Base-by-base conservation (phyloP, 2,329 filamentous ascomycete species). In the Alternaria triticimaculans region DNA sequence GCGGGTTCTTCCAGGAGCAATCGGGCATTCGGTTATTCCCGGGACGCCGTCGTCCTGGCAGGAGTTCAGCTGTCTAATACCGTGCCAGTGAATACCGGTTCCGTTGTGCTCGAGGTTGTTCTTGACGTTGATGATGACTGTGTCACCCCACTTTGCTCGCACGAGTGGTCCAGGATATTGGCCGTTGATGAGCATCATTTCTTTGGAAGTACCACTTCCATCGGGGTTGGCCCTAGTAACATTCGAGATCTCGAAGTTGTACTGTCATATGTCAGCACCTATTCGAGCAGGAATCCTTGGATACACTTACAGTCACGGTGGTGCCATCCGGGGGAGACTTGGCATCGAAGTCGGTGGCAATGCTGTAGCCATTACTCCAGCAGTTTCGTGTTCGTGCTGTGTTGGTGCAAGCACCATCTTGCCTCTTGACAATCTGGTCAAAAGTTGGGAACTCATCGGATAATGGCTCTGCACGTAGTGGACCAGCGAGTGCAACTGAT, bases 121-220 rank as follows among this genome's bases (percentile, higher is more conserved):
- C 57, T 80, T 76, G 20, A 83, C 75, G 58, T 78, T 80, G 67
- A 83, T 74, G 10, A 82, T 69, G 14, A 81, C 57, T 4, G 74
- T 81, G 53, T 82, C 80, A 18, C 81, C 81, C 78, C 78, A 80
- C 25, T 75, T 72, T 26, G 71, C 75, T 56, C 74, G 72, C 18
- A 77, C 67, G 5, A 67, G 59, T 8, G 91, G 91, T 0, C 89
- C 91, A 1, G 91, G 91, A 64, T 87, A 90, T 46, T 87, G 84
- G 9, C 86, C 87, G 28, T 80, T 80, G 55, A 80, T 72, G 63
- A 92, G 82, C 60, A 76, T 73, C 70, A 75, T 78, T 12, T 55
- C 62, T 72, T 79, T 50, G 62, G 72, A 66, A 71, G 73, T 57
- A 68, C 78, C 60, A 76, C 70, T 65, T 37, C 82, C 82, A 70